A percentile compares a stretch with the other conserved stretches of the same genome.
Evolutionary conservation across 306 rosid species (phyloP).

Genomic region (Casuarina cunninghamiana): DNA sequence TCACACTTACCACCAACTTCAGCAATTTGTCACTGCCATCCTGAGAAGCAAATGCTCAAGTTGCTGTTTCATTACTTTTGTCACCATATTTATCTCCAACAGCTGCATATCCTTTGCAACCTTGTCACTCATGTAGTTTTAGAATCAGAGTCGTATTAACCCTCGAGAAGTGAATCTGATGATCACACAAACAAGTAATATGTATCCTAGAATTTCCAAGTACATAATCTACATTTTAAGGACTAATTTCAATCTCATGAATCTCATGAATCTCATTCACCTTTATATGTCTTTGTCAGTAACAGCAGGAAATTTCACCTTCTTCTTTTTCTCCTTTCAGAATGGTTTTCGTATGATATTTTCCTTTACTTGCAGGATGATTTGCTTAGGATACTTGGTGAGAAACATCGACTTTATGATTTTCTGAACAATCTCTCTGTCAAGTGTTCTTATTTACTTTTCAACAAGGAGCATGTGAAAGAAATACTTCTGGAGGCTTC

Average conservation of each 20-base stretch:
- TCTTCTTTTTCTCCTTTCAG: slow-evolving; percentile 13
- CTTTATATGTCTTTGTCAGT: slow-evolving; percentile 6
- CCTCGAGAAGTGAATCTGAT: not conserved
- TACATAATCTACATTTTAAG: not conserved
- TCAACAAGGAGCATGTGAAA: slow-evolving; percentile 92
- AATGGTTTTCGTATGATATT: slow-evolving; percentile 14
- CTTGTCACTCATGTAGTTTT: not conserved
- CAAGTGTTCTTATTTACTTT: slow-evolving; percentile 85
- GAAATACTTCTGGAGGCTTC: slow-evolving; percentile 63
- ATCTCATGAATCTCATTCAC: not conserved
- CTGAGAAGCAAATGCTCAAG: not conserved
- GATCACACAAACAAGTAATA: not conserved
- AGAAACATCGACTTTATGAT: slow-evolving; percentile 82
- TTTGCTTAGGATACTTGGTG: slow-evolving; percentile 84
- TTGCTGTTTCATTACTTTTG: not conserved
- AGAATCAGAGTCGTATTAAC: not conserved
- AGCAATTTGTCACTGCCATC: not conserved
- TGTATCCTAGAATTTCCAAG: not conserved
- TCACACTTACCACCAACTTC: not conserved
- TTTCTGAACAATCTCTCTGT: slow-evolving; percentile 68
- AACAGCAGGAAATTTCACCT: slow-evolving; percentile 23
- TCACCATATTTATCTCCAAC: not conserved
- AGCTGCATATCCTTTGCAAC: not conserved
- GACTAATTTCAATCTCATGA: not conserved
- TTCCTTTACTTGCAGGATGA: slow-evolving; percentile 61